Evolutionary conservation across 805 yeast species (phyloP).

Genomic region (Maudiozyma pseudohumilis): DNA sequence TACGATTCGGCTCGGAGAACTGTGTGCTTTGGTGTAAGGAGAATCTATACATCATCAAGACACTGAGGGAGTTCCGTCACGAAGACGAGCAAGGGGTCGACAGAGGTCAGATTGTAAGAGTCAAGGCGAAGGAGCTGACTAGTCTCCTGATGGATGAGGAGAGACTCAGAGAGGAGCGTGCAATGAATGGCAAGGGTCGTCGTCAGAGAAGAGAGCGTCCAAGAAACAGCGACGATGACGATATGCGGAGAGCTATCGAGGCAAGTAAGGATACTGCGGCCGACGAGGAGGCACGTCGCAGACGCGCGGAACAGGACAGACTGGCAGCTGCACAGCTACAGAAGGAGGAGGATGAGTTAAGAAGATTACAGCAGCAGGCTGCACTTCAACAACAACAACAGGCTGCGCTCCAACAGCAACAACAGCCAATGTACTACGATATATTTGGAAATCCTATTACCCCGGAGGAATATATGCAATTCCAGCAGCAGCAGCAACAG

Average conservation of each 20-base stretch:
- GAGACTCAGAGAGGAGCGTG: constrained; percentile 63
- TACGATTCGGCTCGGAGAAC: constrained; percentile 77
- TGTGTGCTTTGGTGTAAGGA: constrained; percentile 90
- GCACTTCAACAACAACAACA: constrained; percentile 16
- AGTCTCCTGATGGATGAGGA: constrained; percentile 72
- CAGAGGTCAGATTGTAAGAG: constrained; percentile 80
- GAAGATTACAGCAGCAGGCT: constrained; percentile 21
- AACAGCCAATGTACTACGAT: constrained; percentile 27
- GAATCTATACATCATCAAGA: constrained; percentile 79
- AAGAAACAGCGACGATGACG: constrained; percentile 50
- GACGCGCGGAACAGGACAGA: constrained; percentile 22
- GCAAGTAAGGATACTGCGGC: constrained; percentile 74
- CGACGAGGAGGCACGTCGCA: constrained; percentile 58
- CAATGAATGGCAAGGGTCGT: constrained; percentile 17
- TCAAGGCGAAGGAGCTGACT: constrained; percentile 84
- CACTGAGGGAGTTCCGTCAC: constrained; percentile 81
- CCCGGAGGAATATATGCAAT: constrained; percentile 29
- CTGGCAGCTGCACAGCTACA: constrained; percentile 21
- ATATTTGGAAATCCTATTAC: constrained; percentile 30
- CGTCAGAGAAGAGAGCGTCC: constrained; percentile 9
- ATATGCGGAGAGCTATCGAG: constrained; percentile 70
- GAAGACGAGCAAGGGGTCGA: constrained; percentile 70
- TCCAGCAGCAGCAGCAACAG: constrained; percentile 27
- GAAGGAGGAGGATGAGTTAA: constrained; percentile 25
- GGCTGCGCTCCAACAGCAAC: constrained; percentile 11